Evolutionary conservation across 2,329 filamentous ascomycete species (phyloP).

Genomic region (Cyphellophora attinorum): DNA sequence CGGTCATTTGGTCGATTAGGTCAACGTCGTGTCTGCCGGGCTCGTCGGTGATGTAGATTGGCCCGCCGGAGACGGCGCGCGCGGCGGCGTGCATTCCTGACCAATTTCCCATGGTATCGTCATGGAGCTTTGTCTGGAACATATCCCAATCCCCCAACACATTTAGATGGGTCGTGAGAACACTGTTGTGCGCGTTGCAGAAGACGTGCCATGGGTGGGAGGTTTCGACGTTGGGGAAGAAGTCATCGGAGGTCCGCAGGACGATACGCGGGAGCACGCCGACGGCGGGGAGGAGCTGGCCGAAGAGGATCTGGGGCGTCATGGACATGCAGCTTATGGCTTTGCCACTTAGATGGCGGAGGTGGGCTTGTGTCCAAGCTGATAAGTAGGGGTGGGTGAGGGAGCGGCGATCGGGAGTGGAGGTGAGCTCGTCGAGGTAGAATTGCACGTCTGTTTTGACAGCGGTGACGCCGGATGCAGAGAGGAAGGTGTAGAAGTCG

Average conservation of each 20-base stretch:
- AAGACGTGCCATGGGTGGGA: slow-evolving; percentile 95
- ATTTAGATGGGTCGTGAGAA: slow-evolving; percentile 77
- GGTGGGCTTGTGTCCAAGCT: slow-evolving; percentile 69
- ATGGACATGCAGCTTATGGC: slow-evolving; percentile 94
- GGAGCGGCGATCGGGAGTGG: slow-evolving; percentile 58
- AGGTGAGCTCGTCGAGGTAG: slow-evolving; percentile 66
- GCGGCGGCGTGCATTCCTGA: slow-evolving; percentile 82
- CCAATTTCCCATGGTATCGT: slow-evolving; percentile 38
- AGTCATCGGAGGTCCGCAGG: slow-evolving; percentile 79
- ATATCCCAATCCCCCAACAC: slow-evolving; percentile 77
- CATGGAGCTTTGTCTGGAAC: slow-evolving; percentile 57
- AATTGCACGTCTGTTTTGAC: slow-evolving; percentile 94
- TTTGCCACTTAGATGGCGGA: slow-evolving; percentile 67
- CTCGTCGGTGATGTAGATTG: slow-evolving; percentile 86
- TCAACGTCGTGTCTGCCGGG: slow-evolving; percentile 70
- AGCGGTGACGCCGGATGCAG: slow-evolving; percentile 63
- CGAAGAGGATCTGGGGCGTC: slow-evolving; percentile 75
- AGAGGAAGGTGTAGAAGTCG: slow-evolving; percentile 83
- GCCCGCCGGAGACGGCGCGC: slow-evolving; percentile 79
- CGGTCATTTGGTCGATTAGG: slow-evolving; percentile 74
- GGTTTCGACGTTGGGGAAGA: slow-evolving; percentile 71
- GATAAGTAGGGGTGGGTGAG: slow-evolving; percentile 72
- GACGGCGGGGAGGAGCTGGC: slow-evolving; percentile 62
- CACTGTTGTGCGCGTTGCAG: slow-evolving; percentile 79
- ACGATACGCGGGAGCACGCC: slow-evolving; percentile 64